Evolutionary conservation across 2,329 filamentous ascomycete species (phyloP), one percentile per base, ranked within the genome.

Genomic region (Phyllosticta citrichinensis): DNA sequence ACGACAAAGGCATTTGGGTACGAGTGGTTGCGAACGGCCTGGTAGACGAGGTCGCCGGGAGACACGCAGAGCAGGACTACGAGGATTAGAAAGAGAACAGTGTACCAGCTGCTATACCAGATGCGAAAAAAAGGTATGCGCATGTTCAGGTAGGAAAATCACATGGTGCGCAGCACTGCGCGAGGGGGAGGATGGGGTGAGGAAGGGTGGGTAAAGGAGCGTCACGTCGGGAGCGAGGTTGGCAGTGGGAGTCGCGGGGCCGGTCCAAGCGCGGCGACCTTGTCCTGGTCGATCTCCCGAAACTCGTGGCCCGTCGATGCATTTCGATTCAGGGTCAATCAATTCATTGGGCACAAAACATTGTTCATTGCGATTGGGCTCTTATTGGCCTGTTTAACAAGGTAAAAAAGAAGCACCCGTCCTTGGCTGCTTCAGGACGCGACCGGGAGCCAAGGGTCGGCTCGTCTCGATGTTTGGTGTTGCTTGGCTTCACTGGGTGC

Each of bases 1-100:
- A 97, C 83, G 69, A 94, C 87, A 76, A 94, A 88, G 68, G 95
- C 84, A 73, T 96, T 94, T 73, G 89, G 89, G 57, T 85, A 78
- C 67, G 91, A 87, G 57, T 77, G 65, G 62, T 83, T 85, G 35
- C 77, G 73, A 61, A 88, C 82, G 57, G 89, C 88, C 72, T 94
- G 89, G 71, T 87, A 87, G 73, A 97, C 87, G 62, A 77, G 74
- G 47, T 97, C 91, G 70, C 81, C 86, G 1, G 92, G 92, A 0
- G 90, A 90, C 66, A 95, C 81, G 68, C 93, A 81, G 52, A 96
- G 81, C 61, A 97, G 82, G 61, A 82, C 81, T 66, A 89, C 73
- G 40, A 92, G 83, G 67, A 95, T 71, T 68, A 93, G 74, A 72
- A 87, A 87, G 69, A 97, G 81, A 68, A 91, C 74, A 63, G 86